Conservation (phyloP, 2,329 filamentous ascomycete genomes). For the Shiraia bambusicola region DNA sequence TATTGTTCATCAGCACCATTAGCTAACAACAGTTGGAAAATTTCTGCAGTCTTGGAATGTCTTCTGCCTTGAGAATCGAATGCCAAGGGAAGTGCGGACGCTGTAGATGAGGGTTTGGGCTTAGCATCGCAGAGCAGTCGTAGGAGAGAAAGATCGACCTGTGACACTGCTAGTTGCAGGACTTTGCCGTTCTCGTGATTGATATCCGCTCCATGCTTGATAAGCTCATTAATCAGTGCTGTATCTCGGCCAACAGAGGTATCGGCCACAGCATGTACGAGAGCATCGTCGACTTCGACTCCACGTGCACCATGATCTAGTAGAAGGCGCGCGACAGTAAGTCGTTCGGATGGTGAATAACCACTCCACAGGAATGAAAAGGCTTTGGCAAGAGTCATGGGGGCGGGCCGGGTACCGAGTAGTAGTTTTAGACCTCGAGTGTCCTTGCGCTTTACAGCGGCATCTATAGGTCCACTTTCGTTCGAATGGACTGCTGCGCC, state of each 20-base stretch:
- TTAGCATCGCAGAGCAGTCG: constrained; percentile 29
- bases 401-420: constrained; percentile 22
- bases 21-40: constrained; percentile 32
- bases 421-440: constrained; percentile 21
- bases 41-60: constrained; percentile 22
- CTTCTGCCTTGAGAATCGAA: constrained; percentile 28
- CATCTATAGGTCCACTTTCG: constrained; percentile 21
- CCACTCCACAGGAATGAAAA: constrained; percentile 27
- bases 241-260: constrained; percentile 26
- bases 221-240: constrained; percentile 28
- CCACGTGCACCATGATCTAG: constrained; percentile 32
- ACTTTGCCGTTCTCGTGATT: constrained; percentile 28
- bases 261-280: constrained; percentile 31
- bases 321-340: constrained; percentile 23
- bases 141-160: constrained; percentile 31
- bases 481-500: constrained; percentile 26
- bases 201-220: constrained; percentile 27
- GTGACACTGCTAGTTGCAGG: constrained; percentile 27
- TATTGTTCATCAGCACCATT: constrained; percentile 26
- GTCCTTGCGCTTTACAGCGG: constrained; percentile 28
- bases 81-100: constrained; percentile 30
- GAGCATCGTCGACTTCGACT: constrained; percentile 30
- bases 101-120: constrained; percentile 21
- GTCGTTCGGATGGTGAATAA: constrained; percentile 23
- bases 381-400: constrained; percentile 21